These are phyloP conservation scores for Suillus plorans DNA, from an alignment of 768 basidiomycete genomes.

Conservation along the genomic window DNA sequence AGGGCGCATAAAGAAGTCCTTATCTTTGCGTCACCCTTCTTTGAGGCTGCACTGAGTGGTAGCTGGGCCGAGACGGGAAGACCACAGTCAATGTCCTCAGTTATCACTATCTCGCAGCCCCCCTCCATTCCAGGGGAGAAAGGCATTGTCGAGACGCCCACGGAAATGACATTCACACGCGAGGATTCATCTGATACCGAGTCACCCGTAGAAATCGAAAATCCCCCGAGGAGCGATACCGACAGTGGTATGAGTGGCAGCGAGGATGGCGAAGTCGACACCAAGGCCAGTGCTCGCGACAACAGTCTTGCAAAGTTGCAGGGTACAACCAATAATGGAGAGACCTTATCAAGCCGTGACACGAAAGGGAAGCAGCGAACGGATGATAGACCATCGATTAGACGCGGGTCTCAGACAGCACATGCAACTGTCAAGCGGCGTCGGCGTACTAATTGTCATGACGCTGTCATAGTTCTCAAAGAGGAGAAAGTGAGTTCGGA, in stretches of 20 bases:
- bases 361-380: conserved; percentile 24
- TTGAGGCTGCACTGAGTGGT: conserved; percentile 86
- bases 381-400: conserved; percentile 7
- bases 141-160: conserved; percentile 38
- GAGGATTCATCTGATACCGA: conserved; percentile 49
- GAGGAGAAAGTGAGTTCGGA: conserved; percentile 70
- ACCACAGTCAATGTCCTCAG: conserved; percentile 75
- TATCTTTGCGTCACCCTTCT: conserved; percentile 93
- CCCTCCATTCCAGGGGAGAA: conserved; percentile 56
- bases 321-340: conserved; percentile 21
- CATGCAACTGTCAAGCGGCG: conserved; percentile 43
- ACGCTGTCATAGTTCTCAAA: conserved; percentile 85
- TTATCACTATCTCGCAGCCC: conserved; percentile 82
- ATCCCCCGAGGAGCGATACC: conserved; percentile 33
- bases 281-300: conserved; percentile 43
- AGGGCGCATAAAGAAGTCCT: conserved; percentile 93
- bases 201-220: conserved; percentile 39
- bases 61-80: conserved; percentile 90
- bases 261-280: conserved; percentile 30
- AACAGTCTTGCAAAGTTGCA: conserved; percentile 64
- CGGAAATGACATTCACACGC: conserved; percentile 61
- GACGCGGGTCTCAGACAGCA: conserved; percentile 29
- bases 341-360: conserved; percentile 18
- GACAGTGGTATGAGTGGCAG: conserved; percentile 30
- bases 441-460: conserved; percentile 50